Evolutionary conservation across 306 rosid species (phyloP).

Genomic region (Betula pendula): DNA sequence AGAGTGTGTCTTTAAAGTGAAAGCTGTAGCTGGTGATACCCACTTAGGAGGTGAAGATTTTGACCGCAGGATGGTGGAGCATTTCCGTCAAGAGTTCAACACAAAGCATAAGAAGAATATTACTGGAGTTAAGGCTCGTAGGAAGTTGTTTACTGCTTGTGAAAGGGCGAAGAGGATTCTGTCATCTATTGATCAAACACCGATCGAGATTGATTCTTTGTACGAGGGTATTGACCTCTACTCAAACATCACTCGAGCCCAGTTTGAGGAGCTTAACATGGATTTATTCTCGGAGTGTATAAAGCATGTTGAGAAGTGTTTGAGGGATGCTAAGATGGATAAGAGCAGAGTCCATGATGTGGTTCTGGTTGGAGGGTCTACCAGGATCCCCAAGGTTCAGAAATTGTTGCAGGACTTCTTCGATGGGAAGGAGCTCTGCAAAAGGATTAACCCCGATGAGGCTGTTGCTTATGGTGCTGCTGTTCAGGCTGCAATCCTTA

Average conservation of each 20-base stretch:
- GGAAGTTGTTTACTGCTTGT: conserved; percentile 38
- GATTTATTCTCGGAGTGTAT: conserved; percentile 39
- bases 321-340: conserved; percentile 39
- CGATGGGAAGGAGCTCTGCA: conserved; percentile 44
- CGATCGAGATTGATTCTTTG: conserved; percentile 41
- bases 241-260: conserved; percentile 26
- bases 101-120: conserved; percentile 41
- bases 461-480: conserved; percentile 44
- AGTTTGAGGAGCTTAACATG: conserved; percentile 41
- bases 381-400: conserved; percentile 41
- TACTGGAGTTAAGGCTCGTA: conserved; percentile 25
- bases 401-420: conserved; percentile 39
- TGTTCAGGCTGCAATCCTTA: conserved; percentile 40
- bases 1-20: conserved; percentile 41
- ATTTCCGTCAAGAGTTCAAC: conserved; percentile 41
- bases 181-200: conserved; percentile 36
- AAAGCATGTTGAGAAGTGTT: conserved; percentile 39
- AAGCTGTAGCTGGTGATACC: conserved; percentile 39
- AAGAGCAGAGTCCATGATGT: conserved; percentile 34
- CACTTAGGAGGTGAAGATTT: conserved; percentile 46
- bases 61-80: conserved; percentile 37
- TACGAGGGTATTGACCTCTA: conserved; percentile 37
- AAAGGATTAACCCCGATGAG: conserved; percentile 45
- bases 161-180: conserved; percentile 51
- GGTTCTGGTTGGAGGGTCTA: conserved; percentile 43